These are phyloP conservation scores for Choiromyces venosus DNA, from an alignment of 495 filamentous ascomycete genomes.

Conservation along the genomic window DNA sequence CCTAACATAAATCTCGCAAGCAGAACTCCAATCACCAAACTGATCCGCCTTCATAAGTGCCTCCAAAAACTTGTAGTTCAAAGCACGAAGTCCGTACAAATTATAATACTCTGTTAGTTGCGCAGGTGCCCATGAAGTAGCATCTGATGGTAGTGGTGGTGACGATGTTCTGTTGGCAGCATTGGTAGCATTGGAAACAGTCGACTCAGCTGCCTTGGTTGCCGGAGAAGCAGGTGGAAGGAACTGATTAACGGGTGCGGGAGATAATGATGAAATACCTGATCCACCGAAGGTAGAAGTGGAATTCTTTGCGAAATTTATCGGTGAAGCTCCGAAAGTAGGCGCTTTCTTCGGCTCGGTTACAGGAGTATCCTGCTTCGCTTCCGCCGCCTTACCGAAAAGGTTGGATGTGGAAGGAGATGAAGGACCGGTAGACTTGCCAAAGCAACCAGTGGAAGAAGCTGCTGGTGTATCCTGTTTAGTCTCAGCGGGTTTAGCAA, in stretches of 20 bases:
- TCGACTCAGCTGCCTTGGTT: neutral
- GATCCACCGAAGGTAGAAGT: neutral
- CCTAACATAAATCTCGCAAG: constrained; percentile 28
- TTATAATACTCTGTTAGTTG: constrained; percentile 41
- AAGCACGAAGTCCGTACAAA: constrained; percentile 35
- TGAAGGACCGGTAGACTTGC: neutral
- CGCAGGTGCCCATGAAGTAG: constrained; percentile 30
- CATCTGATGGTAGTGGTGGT: constrained; percentile 35
- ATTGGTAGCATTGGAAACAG: constrained; percentile 11
- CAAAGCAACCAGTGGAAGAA: neutral
- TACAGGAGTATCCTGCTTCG: neutral
- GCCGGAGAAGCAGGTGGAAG: constrained; percentile 15
- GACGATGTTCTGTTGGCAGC: constrained; percentile 29
- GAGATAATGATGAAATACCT: constrained; percentile 4
- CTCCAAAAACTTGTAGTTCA: constrained; percentile 36
- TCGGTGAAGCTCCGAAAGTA: neutral
- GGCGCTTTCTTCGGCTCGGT: neutral
- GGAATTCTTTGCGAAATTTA: neutral
- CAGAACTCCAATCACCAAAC: constrained; percentile 35
- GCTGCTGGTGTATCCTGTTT: neutral
- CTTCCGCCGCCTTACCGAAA: neutral
- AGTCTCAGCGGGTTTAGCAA: constrained; percentile 1
- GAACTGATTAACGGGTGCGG: constrained; percentile 18
- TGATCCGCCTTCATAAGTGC: constrained; percentile 28
- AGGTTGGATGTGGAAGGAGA: neutral